phyloP scores from a whole-genome alignment of 768 basidiomycete genomes.

The Leccinum variicolor region DNA sequence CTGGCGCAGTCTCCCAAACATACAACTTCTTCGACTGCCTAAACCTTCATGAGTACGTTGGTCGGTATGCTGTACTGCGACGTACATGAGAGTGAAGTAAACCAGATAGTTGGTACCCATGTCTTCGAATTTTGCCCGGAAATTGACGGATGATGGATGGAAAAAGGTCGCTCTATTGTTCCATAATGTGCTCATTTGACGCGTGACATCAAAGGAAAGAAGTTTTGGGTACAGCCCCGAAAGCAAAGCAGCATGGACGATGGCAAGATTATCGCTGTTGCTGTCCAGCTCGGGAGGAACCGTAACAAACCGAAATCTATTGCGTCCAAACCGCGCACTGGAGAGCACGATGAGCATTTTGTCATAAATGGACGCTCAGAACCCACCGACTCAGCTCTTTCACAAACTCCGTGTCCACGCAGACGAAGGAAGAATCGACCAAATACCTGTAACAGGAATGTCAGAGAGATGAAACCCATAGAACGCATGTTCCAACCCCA shows the following conservation, averaged over 20 bases:
- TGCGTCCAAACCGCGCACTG: constrained; percentile 74
- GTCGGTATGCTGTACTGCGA: not conserved
- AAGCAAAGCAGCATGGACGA: constrained; percentile 79
- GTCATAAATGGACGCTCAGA: not conserved
- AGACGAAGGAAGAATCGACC: constrained; percentile 84
- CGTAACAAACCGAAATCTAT: constrained; percentile 69
- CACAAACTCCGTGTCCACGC: constrained; percentile 59
- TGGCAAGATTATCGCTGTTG: constrained; percentile 59
- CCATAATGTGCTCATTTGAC: constrained; percentile 69
- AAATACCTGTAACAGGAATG: constrained; percentile 55
- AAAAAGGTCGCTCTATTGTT: constrained; percentile 79
- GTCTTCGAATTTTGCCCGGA: constrained; percentile 60
- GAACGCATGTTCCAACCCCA: constrained; percentile 46
- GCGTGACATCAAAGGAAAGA: constrained; percentile 56
- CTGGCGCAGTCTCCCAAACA: constrained; percentile 90
- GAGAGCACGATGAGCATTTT: constrained; percentile 9
- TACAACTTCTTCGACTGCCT: constrained; percentile 95
- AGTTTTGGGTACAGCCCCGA: constrained; percentile 93
- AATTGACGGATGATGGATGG: constrained; percentile 93
- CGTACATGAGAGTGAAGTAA: constrained; percentile 88
- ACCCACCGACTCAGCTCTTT: constrained; percentile 66
- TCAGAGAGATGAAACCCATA: constrained; percentile 5
- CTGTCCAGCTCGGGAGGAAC: constrained; percentile 70
- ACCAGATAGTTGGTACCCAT: constrained; percentile 71
- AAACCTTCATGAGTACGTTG: constrained; percentile 7